Evolutionary conservation across 2,329 filamentous ascomycete genomes (phyloP).

Genomic region (Trichoderma polysporum): DNA sequence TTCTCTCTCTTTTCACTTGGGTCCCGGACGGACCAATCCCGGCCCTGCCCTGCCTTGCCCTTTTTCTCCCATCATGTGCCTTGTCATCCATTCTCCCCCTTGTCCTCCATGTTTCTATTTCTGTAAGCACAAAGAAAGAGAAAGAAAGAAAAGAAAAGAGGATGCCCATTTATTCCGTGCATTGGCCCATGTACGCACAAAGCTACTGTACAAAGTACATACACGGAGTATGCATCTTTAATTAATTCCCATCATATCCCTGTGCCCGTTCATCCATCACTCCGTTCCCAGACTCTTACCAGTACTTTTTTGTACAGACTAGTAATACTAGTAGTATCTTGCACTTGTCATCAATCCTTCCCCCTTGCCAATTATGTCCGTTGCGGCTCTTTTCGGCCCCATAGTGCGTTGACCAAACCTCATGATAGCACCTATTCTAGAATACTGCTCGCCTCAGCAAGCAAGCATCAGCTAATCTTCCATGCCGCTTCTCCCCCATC

Average conservation of each 20-base stretch:
- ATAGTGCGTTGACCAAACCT: background rate
- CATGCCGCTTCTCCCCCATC: background rate
- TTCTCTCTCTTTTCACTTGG: background rate
- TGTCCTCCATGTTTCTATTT: conserved; percentile 12
- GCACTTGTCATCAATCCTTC: background rate
- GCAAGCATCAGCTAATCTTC: background rate
- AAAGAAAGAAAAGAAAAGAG: background rate
- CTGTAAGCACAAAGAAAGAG: background rate
- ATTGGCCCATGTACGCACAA: background rate
- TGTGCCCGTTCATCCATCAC: background rate
- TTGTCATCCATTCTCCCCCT: background rate
- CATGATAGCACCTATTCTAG: conserved; percentile 13
- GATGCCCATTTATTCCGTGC: background rate
- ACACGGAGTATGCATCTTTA: background rate
- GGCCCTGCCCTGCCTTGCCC: background rate
- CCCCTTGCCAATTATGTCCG: background rate
- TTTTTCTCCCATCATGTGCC: background rate
- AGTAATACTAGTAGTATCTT: background rate
- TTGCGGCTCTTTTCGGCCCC: background rate
- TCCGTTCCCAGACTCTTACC: background rate
- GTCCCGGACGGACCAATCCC: too few species aligned
- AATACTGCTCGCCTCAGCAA: conserved; percentile 7
- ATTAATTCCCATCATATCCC: background rate
- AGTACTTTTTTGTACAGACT: background rate
- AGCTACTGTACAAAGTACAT: too few species aligned